Conservation (phyloP, 2,329 filamentous ascomycete genomes). For the Cryphonectria parasitica region DNA sequence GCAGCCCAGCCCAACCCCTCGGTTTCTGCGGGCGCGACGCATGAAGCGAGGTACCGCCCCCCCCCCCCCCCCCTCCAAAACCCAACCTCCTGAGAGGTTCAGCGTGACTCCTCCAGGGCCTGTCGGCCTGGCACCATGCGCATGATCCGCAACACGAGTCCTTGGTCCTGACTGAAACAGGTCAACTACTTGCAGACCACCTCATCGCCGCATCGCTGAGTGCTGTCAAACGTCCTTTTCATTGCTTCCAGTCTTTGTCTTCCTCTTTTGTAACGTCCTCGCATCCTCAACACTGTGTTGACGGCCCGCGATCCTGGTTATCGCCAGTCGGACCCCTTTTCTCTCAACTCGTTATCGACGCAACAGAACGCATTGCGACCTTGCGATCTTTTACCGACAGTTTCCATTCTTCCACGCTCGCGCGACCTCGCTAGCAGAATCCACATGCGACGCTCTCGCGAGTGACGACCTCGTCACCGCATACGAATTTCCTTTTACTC, state of each 20-base stretch:
- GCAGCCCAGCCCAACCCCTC: conserved; percentile 14
- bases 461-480: conserved; percentile 28
- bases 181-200: conserved; percentile 14
- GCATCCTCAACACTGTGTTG: neutral
- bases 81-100: conserved; percentile 11
- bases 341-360: conserved; percentile 19
- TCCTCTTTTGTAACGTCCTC: neutral
- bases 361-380: conserved; percentile 8
- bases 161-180: conserved; percentile 29
- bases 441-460: conserved; percentile 28
- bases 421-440: conserved; percentile 12
- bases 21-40: conserved; percentile 16
- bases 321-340: conserved; percentile 18
- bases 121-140: conserved; percentile 12
- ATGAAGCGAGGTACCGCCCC: neutral
- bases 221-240: neutral
- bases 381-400: conserved; percentile 6
- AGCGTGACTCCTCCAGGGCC: conserved; percentile 6
- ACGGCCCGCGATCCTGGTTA: conserved; percentile 6
- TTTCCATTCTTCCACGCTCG: neutral
- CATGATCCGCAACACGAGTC: conserved; percentile 27
- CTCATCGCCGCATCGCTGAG: conserved; percentile 8
- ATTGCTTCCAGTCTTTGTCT: neutral
- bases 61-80: neutral
- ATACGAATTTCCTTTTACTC: conserved; percentile 17